Conservation (phyloP, 139 green algal species). For the Chlamydomonas sp. region DNA sequence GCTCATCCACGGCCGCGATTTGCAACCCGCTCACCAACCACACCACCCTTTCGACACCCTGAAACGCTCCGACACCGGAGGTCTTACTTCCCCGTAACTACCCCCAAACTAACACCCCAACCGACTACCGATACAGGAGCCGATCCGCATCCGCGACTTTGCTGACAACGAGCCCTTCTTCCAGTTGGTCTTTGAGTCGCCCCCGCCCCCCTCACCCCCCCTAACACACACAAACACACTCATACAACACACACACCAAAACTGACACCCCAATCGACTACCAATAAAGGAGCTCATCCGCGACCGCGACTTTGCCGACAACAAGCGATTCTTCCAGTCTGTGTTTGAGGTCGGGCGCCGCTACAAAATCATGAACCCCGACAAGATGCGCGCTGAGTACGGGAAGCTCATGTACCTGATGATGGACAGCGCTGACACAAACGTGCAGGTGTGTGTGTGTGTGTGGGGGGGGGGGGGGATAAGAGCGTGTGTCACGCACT, state of each 20-base stretch:
- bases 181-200: slow-evolving; percentile 77
- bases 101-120: too few relatives aligned
- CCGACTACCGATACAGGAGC: too few relatives aligned
- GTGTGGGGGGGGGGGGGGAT: background rate
- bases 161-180: slow-evolving; percentile 67
- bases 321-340: slow-evolving; percentile 66
- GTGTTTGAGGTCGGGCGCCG: slow-evolving; percentile 83
- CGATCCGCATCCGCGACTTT: slow-evolving; percentile 75
- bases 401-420: slow-evolving; percentile 85
- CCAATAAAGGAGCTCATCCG: slow-evolving; percentile 74
- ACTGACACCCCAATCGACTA: too few relatives aligned
- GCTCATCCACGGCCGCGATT: too few relatives aligned
- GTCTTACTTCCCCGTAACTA: too few relatives aligned
- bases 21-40: too few relatives aligned
- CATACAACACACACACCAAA: too few relatives aligned
- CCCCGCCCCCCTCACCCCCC: too few relatives aligned
- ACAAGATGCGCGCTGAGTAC: slow-evolving; percentile 90
- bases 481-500: too few relatives aligned
- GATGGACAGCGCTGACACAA: slow-evolving; percentile 56
- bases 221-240: too few relatives aligned
- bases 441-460: slow-evolving; percentile 24
- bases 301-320: slow-evolving; percentile 68
- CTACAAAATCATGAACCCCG: slow-evolving; percentile 92
- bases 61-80: too few relatives aligned
- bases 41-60: too few relatives aligned